Evolutionary conservation across 805 yeast genomes (phyloP), one percentile per base, ranked within the genome.

Genomic region (Starmerella kuoi): DNA sequence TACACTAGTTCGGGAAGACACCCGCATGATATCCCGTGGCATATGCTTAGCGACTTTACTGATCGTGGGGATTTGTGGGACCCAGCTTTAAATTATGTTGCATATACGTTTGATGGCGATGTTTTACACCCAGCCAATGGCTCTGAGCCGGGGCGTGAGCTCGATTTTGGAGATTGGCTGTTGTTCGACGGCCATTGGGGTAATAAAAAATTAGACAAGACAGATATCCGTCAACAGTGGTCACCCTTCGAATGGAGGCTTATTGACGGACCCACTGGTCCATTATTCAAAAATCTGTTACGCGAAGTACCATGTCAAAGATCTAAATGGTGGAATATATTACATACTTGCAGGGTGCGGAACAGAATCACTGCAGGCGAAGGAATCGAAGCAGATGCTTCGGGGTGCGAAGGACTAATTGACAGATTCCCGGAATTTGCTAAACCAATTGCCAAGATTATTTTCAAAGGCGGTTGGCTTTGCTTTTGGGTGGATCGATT

Each of bases 11-110:
- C 81, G 0, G 98, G 98, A 0, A 94, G 87, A 56, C 95, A 88
- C 58, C 77, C 95, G 0, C 97, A 87, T 59, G 98, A 88, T 60
- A 70, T 87, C 37, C 98, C 98, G 1, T 87, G 84, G 63, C 79
- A 83, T 40, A 87, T 93, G 42, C 65, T 88, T 40, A 75, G 84
- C 40, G 98, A 88, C 64, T 88, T 84, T 62, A 85, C 98, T 1
- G 98, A 88, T 60, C 68, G 95, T 34, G 98, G 98, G 1, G 81
- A 93, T 2, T 65, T 88, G 54, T 88, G 98, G 98, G 93, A 88
- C 58, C 96, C 97, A 0, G 65, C 85, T 0, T 63, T 72, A 56
- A 88, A 91, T 57, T 83, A 72, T 55, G 63, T 84, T 46, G 93
- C 85, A 0, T 88, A 88, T 61, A 78, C 85, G 0, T 80, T 69